Base-by-base conservation (phyloP, 2,329 filamentous ascomycete genomes). In the Aspergillus texensis region DNA sequence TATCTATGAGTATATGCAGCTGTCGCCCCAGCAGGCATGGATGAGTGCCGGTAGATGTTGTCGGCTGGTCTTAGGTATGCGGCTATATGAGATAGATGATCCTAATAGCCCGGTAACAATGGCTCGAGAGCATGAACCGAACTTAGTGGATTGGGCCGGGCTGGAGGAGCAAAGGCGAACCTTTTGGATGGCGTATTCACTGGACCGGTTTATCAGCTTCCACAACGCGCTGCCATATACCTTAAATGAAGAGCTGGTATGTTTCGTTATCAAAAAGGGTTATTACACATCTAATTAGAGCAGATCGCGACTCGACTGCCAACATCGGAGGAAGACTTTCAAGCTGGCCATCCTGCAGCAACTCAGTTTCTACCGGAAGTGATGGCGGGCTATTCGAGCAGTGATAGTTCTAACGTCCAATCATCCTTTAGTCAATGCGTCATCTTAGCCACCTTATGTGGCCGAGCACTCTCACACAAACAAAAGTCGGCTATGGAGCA, bases 131-230 rank as follows among this genome's bases (percentile, higher is more conserved):
- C 62, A 64, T 16, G 67, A 66, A 30, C 58, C 59, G 10, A 57
- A 26, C 0, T 21, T 68, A 53, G 58, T 68, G 11, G 68, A 70
- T n/a, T 75, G 68, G 64, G 68, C 73, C 11, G 71, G 74, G n/a
- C 65, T 70, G 10, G 78, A 80, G 62, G 73, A 78, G 61, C 73
- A 70, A 48, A 62, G 78, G 16, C 64, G 78, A n/a, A 75, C 74
- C 0, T 80, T 80, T 64, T 80, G 78, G 78, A 73, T 80, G 72
- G 78, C 78, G 0, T 80, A 77, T 59, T 71, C 69, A 14, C 62
- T 80, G 19, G 78, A 80, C 66, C 75, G 73, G 0, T 75, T 79
- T 41, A 67, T 74, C n/a, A 74, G 74, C 56, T 70, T 78, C 6
- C 69, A 71, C 16, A 72, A 73, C 43, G 70, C 70, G 5, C 67